phyloP scores from a whole-genome alignment of 2,329 filamentous ascomycete species.

The Pezicula rhizophila region DNA sequence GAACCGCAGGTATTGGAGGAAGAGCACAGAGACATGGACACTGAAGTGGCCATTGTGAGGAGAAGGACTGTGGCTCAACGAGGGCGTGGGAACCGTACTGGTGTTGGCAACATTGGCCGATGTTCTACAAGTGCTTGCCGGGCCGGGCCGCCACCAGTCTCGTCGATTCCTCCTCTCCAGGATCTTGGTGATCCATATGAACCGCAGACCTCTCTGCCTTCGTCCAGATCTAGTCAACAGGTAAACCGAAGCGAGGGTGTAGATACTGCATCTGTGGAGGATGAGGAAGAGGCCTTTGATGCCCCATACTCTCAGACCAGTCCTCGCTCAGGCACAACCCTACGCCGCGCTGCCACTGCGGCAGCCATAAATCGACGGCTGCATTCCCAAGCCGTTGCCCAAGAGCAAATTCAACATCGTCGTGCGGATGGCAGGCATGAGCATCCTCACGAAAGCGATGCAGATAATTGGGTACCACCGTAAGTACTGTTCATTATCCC shows the following conservation, averaged over 20 bases:
- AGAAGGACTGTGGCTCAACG: slow-evolving; percentile 65
- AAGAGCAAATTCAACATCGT: slow-evolving; percentile 54
- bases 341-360: slow-evolving; percentile 70
- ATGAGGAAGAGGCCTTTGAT: slow-evolving; percentile 51
- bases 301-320: slow-evolving; percentile 67
- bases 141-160: slow-evolving; percentile 20
- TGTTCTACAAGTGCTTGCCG: slow-evolving; percentile 36
- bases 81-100: slow-evolving; percentile 37
- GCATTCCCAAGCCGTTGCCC: slow-evolving; percentile 50
- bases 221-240: slow-evolving; percentile 13
- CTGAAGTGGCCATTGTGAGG: slow-evolving; percentile 73
- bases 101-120: slow-evolving; percentile 33
- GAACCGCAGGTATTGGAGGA: slow-evolving; percentile 67
- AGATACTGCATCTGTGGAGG: slow-evolving; percentile 23
- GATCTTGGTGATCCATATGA: slow-evolving; percentile 13
- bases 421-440: slow-evolving; percentile 65
- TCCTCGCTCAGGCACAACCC: slow-evolving; percentile 62
- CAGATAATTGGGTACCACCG: slow-evolving; percentile 82
- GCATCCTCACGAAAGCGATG: slow-evolving; percentile 79
- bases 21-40: slow-evolving; percentile 66
- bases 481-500: too few relatives aligned
- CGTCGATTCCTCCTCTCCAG: slow-evolving; percentile 18
- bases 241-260: slow-evolving; percentile 10
- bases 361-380: slow-evolving; percentile 66
- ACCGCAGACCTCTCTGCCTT: slow-evolving; percentile 3